Evolutionary conservation across 2,329 filamentous ascomycete genomes (phyloP), one percentile per base, ranked within the genome.

Genomic region (Aspergillus versicolor): DNA sequence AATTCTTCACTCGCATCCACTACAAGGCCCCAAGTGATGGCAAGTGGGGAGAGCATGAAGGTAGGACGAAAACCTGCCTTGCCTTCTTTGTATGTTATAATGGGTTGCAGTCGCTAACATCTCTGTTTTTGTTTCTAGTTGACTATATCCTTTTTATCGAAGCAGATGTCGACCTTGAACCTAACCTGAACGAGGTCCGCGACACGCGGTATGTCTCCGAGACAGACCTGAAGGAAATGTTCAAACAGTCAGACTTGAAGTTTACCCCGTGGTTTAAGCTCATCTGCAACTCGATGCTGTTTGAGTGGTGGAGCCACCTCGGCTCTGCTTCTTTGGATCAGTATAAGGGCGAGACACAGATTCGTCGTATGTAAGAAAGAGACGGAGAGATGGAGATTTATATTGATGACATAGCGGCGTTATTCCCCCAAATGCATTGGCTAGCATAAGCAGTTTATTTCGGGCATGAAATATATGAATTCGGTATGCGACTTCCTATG

Each of bases 231-330:
- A 94, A 91, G 82, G 73, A 83, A 65, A 90, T 93, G 82, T 97
- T 99, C 75, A 79, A 87, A 68, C 88, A 97, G 70, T 85, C 89
- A 3, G 82, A 78, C 52, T 82, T 96, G 67, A 89, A 88, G 68
- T 97, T 97, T 76, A 99, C 94, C 0, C 94, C 94, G 1, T 99
- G 94, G 94, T 99, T 99, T 82, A 96, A 96, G 82, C 87, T 99
- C 65, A 97, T 99, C 71, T 99, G 94, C 83, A 84, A 97, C 75
- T 92, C 91, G 48, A 92, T 97, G 90, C 84, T 99, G 42, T 99
- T 96, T 69, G 89, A 97, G 75, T 99, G 94, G 94, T 99, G 94
- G 94, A 81, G 87, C 70, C 87, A 90, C 76, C 84, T 97, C 56
- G 88, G 74, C 45, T 73, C 94, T 66, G 80, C 84, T 22, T 90